Base-by-base conservation (phyloP, 805 yeast genomes). In the Candida corydali region DNA sequence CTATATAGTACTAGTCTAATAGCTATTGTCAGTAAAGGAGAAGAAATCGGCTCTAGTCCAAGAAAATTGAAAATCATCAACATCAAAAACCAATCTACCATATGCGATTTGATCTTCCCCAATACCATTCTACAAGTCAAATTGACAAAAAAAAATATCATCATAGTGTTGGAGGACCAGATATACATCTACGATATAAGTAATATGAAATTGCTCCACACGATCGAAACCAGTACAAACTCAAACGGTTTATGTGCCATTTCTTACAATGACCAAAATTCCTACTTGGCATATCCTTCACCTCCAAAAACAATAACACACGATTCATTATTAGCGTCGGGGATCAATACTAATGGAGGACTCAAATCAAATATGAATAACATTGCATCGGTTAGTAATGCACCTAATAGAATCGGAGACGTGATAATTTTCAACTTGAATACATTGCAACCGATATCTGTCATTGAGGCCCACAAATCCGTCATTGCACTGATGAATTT, bases 401-500 rank as follows among this genome's bases (percentile, higher is more conserved):
- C 65, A 15, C 70, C 71, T 4, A 66, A 67, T 44, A 47, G 72
- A 34, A 73, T 76, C 10, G 94, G 95, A 2, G 82, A 76, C 37
- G 84, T 88, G 4, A 76, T 88, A 0, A 67, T 93, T 2, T 89
- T 85, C 56, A 95, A 93, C 55, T 78, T 93, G 1, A 54, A 76
- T 24, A 70, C 82, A 14, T 60, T 86, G 17, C 80, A 80, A 41
- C 96, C 96, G 0, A 54, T 88, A 22, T 84, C 86, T 41, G 82
- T 86, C 1, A 75, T 91, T 3, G 86, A 82, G 51, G 96, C 96
- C 1, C 98, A 93, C 59, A 85, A 83, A 50, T 68, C 88, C 0
- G 80, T 84, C 1, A 55, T 91, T 29, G 83, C 88, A 3, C 71
- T 78, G 2, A 57, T 88, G 32, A 64, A 82, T 1, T 55, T 93